Base-by-base conservation (phyloP, 1,139 yeast genomes). In the Blastobotrys elegans region DNA sequence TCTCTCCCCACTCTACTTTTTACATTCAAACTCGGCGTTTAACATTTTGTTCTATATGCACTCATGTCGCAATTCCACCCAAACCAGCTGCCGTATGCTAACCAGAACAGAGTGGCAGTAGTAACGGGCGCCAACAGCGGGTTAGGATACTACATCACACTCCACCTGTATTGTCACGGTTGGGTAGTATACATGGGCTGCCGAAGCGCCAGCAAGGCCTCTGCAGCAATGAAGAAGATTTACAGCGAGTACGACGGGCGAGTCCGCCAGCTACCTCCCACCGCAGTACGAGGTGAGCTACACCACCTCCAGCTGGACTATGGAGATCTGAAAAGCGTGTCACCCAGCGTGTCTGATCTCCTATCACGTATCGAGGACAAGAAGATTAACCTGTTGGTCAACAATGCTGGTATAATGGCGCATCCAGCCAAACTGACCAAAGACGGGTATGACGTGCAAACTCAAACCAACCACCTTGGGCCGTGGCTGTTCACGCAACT, bases 391-490 rank as follows among this genome's bases (percentile, higher is more conserved):
- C 63, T 87, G 22, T 71, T 88, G 39, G 73, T 88, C 32, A 80
- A 86, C 58, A 88, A 87, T 62, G 94, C 96, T 0, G 95, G 95
- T 1, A 80, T 84, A 2, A 82, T 85, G 81, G 94, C 85, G 2
- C 69, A 82, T 13, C 95, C 95, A 0, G 79, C 71, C 60, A 71
- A 76, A 14, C 56, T 70, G 26, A 84, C 96, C 0, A 67, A 66
- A 22, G 95, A 88, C 60, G 82, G 81, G 4, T 84, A 83, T 60
- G 96, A 89, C 62, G 74, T 85, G 27, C 95, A 86, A 60, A 67
- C 85, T 50, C 95, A 86, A 60, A 82, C 90, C 3, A 86, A 86
- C 63, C 87, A 82, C 60, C 69, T 88, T 6, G 76, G 94, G 0
- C 95, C 89, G 40, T 84, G 84, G 53, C 66, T 87, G 18, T 69